These are phyloP conservation scores for Backusella circina DNA, from an alignment of 192 early-diverging fungal genomes.

Conservation along the genomic window DNA sequence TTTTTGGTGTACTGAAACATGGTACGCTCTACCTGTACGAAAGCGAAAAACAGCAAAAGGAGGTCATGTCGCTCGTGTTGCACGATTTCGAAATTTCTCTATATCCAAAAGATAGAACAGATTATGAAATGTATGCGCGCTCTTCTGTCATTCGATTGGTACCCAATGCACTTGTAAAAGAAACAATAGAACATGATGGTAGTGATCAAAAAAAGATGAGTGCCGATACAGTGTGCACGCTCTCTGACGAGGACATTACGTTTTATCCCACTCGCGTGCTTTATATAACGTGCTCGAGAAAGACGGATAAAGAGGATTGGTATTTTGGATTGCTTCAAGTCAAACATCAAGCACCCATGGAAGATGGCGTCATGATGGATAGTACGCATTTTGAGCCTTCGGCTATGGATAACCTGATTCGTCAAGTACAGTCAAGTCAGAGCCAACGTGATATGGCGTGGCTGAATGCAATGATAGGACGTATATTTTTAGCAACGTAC, in stretches of 20 bases:
- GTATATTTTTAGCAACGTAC: conserved; percentile 72
- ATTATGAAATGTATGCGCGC: conserved; percentile 67
- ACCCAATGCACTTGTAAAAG: conserved; percentile 6
- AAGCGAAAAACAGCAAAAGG: conserved; percentile 45
- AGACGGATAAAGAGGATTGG: conserved; percentile 91
- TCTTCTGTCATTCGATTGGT: conserved; percentile 58
- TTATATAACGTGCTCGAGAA: conserved; percentile 60
- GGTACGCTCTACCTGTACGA: conserved; percentile 81
- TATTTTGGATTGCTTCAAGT: conserved; percentile 69
- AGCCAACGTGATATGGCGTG: conserved; percentile 53
- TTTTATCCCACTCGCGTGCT: conserved; percentile 45
- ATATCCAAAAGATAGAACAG: conserved; percentile 66
- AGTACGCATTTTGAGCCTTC: conserved; percentile 36
- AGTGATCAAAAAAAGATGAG: conserved; percentile 2
- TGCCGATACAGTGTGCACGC: conserved; percentile 69
- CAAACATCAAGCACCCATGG: conserved; percentile 57
- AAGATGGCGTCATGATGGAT: conserved; percentile 20
- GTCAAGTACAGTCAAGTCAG: conserved; percentile 51
- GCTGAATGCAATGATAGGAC: conserved; percentile 83
- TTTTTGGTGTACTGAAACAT: conserved; percentile 76
- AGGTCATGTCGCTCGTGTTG: conserved; percentile 58
- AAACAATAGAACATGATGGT: background rate
- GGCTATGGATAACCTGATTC: conserved; percentile 37
- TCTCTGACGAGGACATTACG: conserved; percentile 22
- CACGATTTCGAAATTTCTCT: conserved; percentile 72